Conservation (phyloP, 352 stramenopile species). For the Phytophthora crassamura region DNA sequence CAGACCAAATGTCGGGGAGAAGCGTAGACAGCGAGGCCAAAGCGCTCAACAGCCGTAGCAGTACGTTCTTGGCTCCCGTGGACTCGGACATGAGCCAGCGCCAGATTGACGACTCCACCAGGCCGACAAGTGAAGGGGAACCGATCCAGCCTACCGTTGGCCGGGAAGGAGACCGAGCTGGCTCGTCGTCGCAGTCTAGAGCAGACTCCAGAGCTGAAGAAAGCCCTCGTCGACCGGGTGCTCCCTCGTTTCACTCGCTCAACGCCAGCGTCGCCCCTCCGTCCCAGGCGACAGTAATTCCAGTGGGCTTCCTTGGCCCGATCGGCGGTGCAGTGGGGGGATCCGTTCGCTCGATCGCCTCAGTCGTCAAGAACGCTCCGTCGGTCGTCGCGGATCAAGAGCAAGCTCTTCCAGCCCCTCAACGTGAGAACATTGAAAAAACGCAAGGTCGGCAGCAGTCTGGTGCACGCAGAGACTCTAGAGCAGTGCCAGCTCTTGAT, state of each 20-base stretch:
- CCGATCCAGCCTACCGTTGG: slow-evolving; percentile 12
- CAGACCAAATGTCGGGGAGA: slow-evolving; percentile 3
- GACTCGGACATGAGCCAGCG: slow-evolving; percentile 29
- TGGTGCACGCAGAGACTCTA: slow-evolving; percentile 12
- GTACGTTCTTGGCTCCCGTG: slow-evolving; percentile 11
- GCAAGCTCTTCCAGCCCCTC: slow-evolving; percentile 6
- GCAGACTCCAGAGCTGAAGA: slow-evolving; percentile 22
- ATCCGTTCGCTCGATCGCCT: slow-evolving; percentile 14
- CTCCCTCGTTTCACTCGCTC: slow-evolving; percentile 22
- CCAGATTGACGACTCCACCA: slow-evolving; percentile 22
- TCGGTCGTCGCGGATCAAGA: slow-evolving; percentile 9
- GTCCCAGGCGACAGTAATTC: slow-evolving; percentile 11
- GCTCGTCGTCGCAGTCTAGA: slow-evolving; percentile 14
- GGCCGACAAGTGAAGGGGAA: slow-evolving; percentile 21
- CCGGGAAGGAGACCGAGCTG: slow-evolving; percentile 11
- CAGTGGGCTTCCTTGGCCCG: slow-evolving; percentile 7
- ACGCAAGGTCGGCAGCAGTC: not conserved
- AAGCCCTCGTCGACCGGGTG: slow-evolving; percentile 22
- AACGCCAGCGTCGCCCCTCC: slow-evolving; percentile 4
- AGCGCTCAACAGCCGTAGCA: slow-evolving; percentile 10
- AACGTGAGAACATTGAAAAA: slow-evolving; percentile 15
- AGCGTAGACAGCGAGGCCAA: slow-evolving; percentile 5
- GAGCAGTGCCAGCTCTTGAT: slow-evolving; percentile 1
- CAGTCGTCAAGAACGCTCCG: slow-evolving; percentile 4
- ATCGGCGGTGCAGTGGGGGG: slow-evolving; percentile 5